Base-by-base conservation (phyloP, 768 basidiomycete species). In the Termitomyces heimii region DNA sequence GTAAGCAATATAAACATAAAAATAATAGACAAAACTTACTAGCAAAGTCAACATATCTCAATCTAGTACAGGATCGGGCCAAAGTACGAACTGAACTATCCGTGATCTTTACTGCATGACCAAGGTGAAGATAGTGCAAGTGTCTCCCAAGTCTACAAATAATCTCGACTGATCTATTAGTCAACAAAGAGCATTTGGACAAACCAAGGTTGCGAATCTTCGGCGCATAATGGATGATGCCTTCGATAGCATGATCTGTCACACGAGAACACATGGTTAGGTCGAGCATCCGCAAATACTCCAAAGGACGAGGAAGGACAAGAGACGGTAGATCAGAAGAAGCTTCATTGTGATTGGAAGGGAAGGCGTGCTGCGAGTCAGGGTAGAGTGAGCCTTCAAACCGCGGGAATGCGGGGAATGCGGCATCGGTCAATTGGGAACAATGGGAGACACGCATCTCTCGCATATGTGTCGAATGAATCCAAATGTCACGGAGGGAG, bases 41-140 rank as follows among this genome's bases (percentile, higher is more conserved):
- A 5, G 97, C 97, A 60, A 99, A 87, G 71, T 99, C 97, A 62
- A 99, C 86, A 68, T 98, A 99, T 64, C 97, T 79, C 62, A 99
- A 71, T 31, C 96, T 80, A 1, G 91, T 94, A 71, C 97, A 99
- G 35, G 83, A 80, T 43, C 92, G 79, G 12, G 94, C 95, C 24
- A 99, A 77, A 10, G 81, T 79, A 55, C 84, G 86, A 35, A 99
- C 89, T 8, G 90, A 92, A 40, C 82, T 81, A 70, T 99, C 97
- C 7, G 94, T 96, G 60, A 98, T 94, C 63, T 85, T 86, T 62
- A 77, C 77, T 7, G 92, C 90, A 74, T 99, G 96, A 7, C 94
- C 97, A 40, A 98, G 80, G 70, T 99, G 97, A 34, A 99, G 81
- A 68, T 96, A 93, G 68, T 98, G 97, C 34, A 99, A 70, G 68